Evolutionary conservation across 495 filamentous ascomycete genomes (phyloP).

Genomic region (Extremus antarcticus): DNA sequence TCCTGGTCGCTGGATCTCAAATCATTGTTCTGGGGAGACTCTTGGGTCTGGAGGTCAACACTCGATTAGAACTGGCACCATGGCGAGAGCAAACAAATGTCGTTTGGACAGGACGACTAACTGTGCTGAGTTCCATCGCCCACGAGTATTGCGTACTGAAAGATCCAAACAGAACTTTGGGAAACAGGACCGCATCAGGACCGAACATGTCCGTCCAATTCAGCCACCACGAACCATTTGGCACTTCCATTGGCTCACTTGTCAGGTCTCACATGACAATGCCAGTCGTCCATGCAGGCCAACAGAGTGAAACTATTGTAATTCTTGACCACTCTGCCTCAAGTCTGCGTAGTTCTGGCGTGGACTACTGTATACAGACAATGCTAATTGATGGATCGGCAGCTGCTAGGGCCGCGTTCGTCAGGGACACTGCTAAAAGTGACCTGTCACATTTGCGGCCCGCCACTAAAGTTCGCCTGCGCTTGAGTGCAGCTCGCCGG

Average conservation of each 20-base stretch:
- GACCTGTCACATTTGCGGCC: background rate
- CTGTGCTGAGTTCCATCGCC: no score
- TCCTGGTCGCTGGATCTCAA: background rate
- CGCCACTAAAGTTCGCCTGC: background rate
- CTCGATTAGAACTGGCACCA: no score
- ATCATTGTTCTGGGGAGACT: background rate
- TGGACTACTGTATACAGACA: background rate
- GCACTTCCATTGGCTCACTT: no score
- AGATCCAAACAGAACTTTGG: background rate
- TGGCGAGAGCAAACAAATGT: no score
- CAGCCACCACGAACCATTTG: background rate
- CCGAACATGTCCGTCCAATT: background rate
- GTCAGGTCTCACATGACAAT: background rate
- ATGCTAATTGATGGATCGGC: background rate
- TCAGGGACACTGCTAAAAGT: background rate
- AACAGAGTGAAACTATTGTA: background rate
- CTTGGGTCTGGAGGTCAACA: background rate
- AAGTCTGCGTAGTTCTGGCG: background rate
- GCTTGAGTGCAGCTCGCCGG: background rate
- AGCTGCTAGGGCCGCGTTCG: background rate
- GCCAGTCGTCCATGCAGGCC: background rate
- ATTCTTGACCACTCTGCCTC: background rate
- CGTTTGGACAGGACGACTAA: no score
- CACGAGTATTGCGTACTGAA: no score
- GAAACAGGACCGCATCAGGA: background rate